These are phyloP conservation scores for Alternaria arborescens DNA, from an alignment of 2,329 filamentous ascomycete species.

Conservation along the genomic window DNA sequence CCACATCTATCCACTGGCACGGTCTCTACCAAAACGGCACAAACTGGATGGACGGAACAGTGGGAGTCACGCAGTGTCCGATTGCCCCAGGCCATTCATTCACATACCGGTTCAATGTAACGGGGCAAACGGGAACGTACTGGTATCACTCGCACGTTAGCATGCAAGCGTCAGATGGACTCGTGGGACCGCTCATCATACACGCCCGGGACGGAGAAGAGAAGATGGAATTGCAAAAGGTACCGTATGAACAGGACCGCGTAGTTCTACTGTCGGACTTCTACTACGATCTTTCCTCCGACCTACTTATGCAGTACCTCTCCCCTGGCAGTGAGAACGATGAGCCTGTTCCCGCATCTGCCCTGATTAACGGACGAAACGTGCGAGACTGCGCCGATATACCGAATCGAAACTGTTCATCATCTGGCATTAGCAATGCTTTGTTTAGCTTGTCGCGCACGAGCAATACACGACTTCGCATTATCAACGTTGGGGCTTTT, in stretches of 20 bases:
- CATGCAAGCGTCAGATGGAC: conserved; percentile 54
- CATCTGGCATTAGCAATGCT: conserved; percentile 37
- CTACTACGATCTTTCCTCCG: conserved; percentile 66
- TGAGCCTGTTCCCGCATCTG: conserved; percentile 64
- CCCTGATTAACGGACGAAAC: conserved; percentile 54
- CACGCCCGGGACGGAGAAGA: conserved; percentile 51
- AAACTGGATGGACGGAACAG: conserved; percentile 64
- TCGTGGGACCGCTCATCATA: conserved; percentile 50
- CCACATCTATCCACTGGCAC: conserved; percentile 70
- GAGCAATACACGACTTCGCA: conserved; percentile 73
- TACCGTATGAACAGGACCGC: conserved; percentile 62
- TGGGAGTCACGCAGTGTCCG: conserved; percentile 61
- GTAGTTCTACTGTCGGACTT: conserved; percentile 72
- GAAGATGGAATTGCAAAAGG: conserved; percentile 50
- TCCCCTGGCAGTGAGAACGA: conserved; percentile 58
- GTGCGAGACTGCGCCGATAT: conserved; percentile 50
- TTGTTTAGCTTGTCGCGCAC: conserved; percentile 52
- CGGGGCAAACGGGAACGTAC: conserved; percentile 45
- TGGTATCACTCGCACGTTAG: conserved; percentile 51
- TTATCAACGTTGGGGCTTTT: conserved; percentile 65
- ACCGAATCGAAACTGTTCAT: conserved; percentile 50
- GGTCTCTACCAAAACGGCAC: conserved; percentile 62
- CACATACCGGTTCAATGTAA: conserved; percentile 48
- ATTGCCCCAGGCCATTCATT: conserved; percentile 60
- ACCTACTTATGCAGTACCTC: conserved; percentile 64